Evolutionary conservation across 2,329 filamentous ascomycete species (phyloP), one percentile per base, ranked within the genome.

Genomic region (Diaporthe sp.): DNA sequence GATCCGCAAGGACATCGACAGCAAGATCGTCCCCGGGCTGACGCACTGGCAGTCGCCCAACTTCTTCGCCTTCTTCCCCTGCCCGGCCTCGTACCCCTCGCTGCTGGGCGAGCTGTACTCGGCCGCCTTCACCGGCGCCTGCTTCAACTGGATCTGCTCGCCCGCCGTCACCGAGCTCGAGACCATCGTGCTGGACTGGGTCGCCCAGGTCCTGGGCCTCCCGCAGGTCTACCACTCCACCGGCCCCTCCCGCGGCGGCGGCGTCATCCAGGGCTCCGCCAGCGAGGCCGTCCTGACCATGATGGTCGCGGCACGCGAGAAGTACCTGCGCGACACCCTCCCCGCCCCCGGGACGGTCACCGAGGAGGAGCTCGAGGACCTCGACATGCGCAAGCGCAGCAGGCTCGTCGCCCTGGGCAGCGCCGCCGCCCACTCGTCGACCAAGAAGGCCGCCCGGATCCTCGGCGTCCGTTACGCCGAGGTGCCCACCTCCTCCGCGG

Each of bases 131-230:
- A 97, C 92, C 17, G 94, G 94, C 22, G 95, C 96, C 1, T 95
- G 95, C 53, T 98, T 98, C 88, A 98, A 98, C 85, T 98, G 96
- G 96, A 92, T 98, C 78, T 98, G 96, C 85, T 95, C 93, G 8
- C 96, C 96, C 0, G 95, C 94, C 9, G 93, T 97, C 25, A 98
- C 96, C 0, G 96, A 98, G 86, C 90, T 98, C 65, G 96, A 98
- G 87, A 98, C 96, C 0, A 90, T 98, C 34, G 93, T 98, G 58
- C 89, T 98, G 83, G 96, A 98, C 84, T 98, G 96, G 96, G 86
- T 98, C 4, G 95, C 93, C 22, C 91, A 93, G 82, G 89, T 95
- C 12, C 84, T 98, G 17, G 91, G 86, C 1, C 87, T 98, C 34
- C 95, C 96, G 0, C 85, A 89, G 15, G 93, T 90, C 79, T 98